These are phyloP conservation scores for Microcyclospora tardicrescens DNA, from an alignment of 2,329 filamentous ascomycete species.

Conservation along the genomic window DNA sequence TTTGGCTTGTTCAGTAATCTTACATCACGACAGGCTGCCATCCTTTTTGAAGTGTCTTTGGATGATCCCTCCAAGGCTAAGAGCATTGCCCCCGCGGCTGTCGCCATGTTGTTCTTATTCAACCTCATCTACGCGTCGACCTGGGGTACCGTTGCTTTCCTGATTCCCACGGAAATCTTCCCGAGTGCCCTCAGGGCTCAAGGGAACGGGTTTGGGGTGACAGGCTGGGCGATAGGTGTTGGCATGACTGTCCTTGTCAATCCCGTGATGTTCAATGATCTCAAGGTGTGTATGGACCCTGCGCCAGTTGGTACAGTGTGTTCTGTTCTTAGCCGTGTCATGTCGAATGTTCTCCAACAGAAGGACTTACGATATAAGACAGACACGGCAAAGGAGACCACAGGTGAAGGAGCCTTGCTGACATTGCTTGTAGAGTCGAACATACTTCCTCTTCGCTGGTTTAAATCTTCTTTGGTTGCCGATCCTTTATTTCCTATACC, in stretches of 20 bases:
- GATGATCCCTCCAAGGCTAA: constrained; percentile 24
- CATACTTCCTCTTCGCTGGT: constrained; percentile 40
- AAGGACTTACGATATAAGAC: no score
- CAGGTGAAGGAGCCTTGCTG: background rate
- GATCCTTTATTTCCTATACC: constrained; percentile 36
- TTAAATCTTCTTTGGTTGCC: constrained; percentile 40
- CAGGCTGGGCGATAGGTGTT: constrained; percentile 46
- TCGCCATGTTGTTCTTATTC: constrained; percentile 39
- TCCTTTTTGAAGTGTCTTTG: constrained; percentile 31
- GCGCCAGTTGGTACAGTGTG: no score
- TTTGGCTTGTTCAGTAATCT: no score
- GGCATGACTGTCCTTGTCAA: constrained; percentile 41
- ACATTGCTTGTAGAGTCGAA: constrained; percentile 24
- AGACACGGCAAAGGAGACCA: no score
- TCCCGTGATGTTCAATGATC: constrained; percentile 38
- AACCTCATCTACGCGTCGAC: constrained; percentile 41
- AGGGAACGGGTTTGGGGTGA: constrained; percentile 46
- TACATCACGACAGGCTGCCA: constrained; percentile 17
- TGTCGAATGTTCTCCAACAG: background rate
- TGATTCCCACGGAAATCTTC: constrained; percentile 45
- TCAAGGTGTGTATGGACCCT: constrained; percentile 18
- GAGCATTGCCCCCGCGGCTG: constrained; percentile 33
- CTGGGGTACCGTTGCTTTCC: constrained; percentile 37
- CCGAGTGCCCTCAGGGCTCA: constrained; percentile 44
- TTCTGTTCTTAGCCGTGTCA: background rate